phyloP scores from a whole-genome alignment of 805 yeast species.

The Kodamaea kaohsiungensis region DNA sequence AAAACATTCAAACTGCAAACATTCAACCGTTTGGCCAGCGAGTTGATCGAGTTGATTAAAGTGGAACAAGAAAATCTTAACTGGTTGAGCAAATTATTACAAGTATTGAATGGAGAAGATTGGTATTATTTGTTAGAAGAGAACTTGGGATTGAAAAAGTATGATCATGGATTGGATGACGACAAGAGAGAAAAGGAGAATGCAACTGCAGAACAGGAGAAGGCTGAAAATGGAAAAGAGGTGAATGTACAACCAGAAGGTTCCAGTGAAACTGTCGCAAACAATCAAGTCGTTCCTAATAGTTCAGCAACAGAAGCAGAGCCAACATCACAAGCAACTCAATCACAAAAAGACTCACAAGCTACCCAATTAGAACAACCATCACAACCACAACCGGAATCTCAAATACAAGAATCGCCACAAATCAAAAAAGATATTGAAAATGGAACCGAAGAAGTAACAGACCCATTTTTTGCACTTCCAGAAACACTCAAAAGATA shows the following conservation, averaged over 20 bases:
- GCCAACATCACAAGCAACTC: neutral
- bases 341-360: neutral
- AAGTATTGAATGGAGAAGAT: slow-evolving; percentile 85
- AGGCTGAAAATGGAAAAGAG: neutral
- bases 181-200: slow-evolving; percentile 10
- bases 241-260: neutral
- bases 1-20: slow-evolving; percentile 61
- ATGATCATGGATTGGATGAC: slow-evolving; percentile 60
- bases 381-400: slow-evolving; percentile 25
- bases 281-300: no score
- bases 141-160: slow-evolving; percentile 63
- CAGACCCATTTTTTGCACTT: slow-evolving; percentile 57
- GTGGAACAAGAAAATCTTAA: slow-evolving; percentile 79
- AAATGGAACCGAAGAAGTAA: slow-evolving; percentile 55
- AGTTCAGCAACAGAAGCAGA: neutral
- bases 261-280: neutral
- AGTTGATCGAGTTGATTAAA: slow-evolving; percentile 76
- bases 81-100: slow-evolving; percentile 68
- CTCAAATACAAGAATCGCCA: slow-evolving; percentile 20
- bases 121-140: slow-evolving; percentile 65
- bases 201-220: neutral
- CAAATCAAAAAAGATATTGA: slow-evolving; percentile 26
- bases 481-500: slow-evolving; percentile 41
- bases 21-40: slow-evolving; percentile 57
- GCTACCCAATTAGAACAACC: neutral